Conservation (phyloP, 2,329 filamentous ascomycete genomes). For the Sporothrix protearum region DNA sequence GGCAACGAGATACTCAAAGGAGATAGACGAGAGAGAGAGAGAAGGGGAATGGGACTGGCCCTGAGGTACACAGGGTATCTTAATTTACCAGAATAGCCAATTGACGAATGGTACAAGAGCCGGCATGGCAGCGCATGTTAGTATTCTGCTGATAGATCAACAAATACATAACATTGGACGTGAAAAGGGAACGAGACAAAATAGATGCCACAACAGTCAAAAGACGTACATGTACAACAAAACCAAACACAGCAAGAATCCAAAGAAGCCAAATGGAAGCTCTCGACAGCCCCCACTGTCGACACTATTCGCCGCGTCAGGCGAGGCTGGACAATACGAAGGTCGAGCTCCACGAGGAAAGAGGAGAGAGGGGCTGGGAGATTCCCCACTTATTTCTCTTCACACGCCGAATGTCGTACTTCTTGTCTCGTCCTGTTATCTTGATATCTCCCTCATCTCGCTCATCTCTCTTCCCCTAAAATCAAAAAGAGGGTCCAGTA, state of each 20-base stretch:
- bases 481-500: neutral
- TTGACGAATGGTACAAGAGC: neutral
- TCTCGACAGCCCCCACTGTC: neutral
- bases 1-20: neutral
- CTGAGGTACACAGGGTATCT: neutral
- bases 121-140: neutral
- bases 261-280: neutral
- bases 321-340: neutral
- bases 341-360: neutral
- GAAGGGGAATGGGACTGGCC: neutral
- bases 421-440: neutral
- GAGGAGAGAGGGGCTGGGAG: neutral
- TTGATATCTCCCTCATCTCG: constrained; percentile 12
- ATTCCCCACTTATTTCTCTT: neutral
- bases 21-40: neutral
- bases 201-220: too few relatives aligned
- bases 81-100: constrained; percentile 7
- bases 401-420: neutral
- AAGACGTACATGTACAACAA: neutral
- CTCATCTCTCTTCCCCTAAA: too few relatives aligned
- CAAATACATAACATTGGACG: neutral
- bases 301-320: neutral
- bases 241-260: neutral
- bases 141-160: neutral
- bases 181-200: neutral